Conservation (phyloP, 495 filamentous ascomycete genomes). For the Lasiosphaeria miniovina region DNA sequence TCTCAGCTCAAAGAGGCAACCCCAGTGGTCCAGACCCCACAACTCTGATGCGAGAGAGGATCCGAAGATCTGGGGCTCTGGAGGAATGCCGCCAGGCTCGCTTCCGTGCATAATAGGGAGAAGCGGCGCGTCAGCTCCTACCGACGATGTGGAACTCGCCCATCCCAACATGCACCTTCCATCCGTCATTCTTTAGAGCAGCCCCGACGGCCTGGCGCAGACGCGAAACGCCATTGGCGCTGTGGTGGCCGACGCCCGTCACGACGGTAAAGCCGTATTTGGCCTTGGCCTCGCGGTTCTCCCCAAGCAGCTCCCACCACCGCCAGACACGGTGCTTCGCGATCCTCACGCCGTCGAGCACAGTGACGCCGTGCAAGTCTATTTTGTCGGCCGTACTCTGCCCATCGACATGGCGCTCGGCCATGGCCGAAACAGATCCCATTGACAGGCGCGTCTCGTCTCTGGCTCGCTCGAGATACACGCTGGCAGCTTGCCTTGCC, state of each 20-base stretch:
- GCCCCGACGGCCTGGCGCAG: constrained; percentile 78
- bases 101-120: background rate
- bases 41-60: no score
- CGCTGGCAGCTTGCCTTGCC: constrained; percentile 36
- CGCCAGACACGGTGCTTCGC: constrained; percentile 58
- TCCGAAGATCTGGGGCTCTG: no score
- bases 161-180: constrained; percentile 69
- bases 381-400: constrained; percentile 57
- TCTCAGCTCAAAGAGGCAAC: no score
- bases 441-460: constrained; percentile 25
- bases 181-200: constrained; percentile 73
- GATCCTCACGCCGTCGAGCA: constrained; percentile 75
- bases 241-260: constrained; percentile 78
- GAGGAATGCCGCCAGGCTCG: no score
- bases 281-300: constrained; percentile 48
- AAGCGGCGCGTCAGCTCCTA: constrained; percentile 22
- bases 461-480: constrained; percentile 36
- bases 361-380: constrained; percentile 83
- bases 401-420: constrained; percentile 58
- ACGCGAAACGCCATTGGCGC: constrained; percentile 67
- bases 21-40: no score
- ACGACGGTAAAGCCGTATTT: constrained; percentile 62
- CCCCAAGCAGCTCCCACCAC: constrained; percentile 80
- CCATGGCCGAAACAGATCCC: constrained; percentile 30
- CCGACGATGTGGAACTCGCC: constrained; percentile 67